Percentiles rank a stretch among this genome's conserved stretches.
These are phyloP conservation scores for Pestalotiopsis sp. DNA, from an alignment of 2,329 filamentous ascomycete species.

Conservation along the genomic window DNA sequence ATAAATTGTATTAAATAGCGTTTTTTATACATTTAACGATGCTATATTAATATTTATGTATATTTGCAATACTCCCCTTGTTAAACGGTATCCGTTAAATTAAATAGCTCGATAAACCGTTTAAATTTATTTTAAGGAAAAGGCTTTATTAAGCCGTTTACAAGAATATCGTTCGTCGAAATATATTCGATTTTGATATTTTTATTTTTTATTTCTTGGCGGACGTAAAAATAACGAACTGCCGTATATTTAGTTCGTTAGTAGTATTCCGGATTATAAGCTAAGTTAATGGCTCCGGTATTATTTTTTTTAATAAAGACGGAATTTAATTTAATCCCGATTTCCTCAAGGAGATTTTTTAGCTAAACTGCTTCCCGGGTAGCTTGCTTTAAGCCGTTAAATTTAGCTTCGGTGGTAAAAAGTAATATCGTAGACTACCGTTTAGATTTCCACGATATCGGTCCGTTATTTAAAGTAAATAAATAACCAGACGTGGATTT, in stretches of 20 bases:
- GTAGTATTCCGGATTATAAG: no score
- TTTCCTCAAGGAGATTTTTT: not conserved
- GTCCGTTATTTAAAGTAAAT: no score
- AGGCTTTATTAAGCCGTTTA: not conserved
- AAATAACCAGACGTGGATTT: no score
- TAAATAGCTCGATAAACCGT: not conserved
- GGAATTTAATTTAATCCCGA: not conserved
- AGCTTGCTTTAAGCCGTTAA: not conserved
- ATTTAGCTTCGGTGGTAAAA: not conserved
- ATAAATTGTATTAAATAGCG: not conserved
- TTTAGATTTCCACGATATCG: no score
- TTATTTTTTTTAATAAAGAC: not conserved
- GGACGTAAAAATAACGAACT: no score
- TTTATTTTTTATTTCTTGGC: not conserved
- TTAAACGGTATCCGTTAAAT: not conserved
- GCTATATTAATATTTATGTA: not conserved
- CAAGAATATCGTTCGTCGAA: not conserved
- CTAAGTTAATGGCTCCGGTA: no score
- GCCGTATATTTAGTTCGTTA: no score
- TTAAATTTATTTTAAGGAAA: not conserved
- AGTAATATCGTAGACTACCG: not conserved
- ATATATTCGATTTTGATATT: not conserved
- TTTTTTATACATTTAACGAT: not conserved
- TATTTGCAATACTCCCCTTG: not conserved
- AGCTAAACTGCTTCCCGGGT: not conserved